Evolutionary conservation across 2,329 filamentous ascomycete genomes (phyloP).

Genomic region (Exophiala viscosa): DNA sequence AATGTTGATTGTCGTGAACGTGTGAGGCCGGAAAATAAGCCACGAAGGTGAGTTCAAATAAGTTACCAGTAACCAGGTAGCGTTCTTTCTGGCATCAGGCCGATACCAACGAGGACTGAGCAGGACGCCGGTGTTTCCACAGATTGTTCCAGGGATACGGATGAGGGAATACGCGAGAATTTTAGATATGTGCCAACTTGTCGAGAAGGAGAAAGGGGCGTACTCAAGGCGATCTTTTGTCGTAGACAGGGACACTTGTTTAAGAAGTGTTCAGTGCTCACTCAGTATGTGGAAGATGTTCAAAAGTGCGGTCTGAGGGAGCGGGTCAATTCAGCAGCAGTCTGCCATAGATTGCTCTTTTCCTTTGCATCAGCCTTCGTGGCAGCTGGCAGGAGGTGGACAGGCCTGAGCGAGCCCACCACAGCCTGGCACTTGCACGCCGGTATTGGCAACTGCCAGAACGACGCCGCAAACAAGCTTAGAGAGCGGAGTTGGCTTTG

Average conservation of each 20-base stretch:
- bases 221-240: neutral
- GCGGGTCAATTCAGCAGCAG: slow-evolving; percentile 15
- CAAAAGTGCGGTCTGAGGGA: slow-evolving; percentile 22
- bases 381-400: slow-evolving; percentile 12
- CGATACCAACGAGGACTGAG: slow-evolving; percentile 7
- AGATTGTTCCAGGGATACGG: neutral
- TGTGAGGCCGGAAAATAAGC: slow-evolving; percentile 9
- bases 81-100: too few species aligned
- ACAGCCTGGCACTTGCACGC: slow-evolving; percentile 6
- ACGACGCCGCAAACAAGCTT: slow-evolving; percentile 13
- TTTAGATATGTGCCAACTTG: neutral
- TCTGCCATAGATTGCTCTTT: slow-evolving; percentile 8
- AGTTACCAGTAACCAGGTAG: too few species aligned
- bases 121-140: slow-evolving; percentile 17
- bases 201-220: neutral
- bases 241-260: neutral
- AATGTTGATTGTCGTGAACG: neutral
- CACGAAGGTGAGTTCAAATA: neutral
- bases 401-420: slow-evolving; percentile 2
- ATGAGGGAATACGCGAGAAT: neutral
- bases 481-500: slow-evolving; percentile 1
- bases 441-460: slow-evolving; percentile 1
- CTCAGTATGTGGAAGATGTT: neutral
- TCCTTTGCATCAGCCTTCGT: slow-evolving; percentile 5
- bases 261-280: neutral